These are phyloP conservation scores for Pythium periplocum DNA, from an alignment of 352 stramenopile species.

Conservation along the genomic window DNA sequence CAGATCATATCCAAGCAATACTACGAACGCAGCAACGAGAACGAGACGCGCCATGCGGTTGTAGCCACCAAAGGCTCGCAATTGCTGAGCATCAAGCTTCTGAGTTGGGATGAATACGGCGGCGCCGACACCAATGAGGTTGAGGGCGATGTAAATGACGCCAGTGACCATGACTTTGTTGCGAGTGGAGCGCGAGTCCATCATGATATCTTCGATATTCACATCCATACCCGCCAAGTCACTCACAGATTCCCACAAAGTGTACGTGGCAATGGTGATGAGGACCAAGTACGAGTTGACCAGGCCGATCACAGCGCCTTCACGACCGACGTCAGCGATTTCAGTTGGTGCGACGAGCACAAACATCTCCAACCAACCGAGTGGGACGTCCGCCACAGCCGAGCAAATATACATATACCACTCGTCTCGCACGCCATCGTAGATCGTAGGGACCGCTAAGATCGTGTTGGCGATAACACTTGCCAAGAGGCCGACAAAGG, in stretches of 20 bases:
- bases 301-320: constrained; percentile 18
- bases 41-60: constrained; percentile 1
- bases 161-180: constrained; percentile 3
- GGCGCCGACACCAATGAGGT: constrained; percentile 7
- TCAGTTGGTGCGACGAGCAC: constrained; percentile 11
- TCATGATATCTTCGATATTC: constrained; percentile 2
- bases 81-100: constrained; percentile 29
- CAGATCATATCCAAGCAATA: too few relatives aligned
- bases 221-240: constrained; percentile 5
- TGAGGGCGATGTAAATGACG: constrained; percentile 5
- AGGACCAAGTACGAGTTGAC: constrained; percentile 13
- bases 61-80: constrained; percentile 62
- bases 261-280: constrained; percentile 7
- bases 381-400: constrained; percentile 6
- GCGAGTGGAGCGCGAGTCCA: constrained; percentile 4
- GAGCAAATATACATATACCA: constrained; percentile 9
- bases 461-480: constrained; percentile 4
- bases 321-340: constrained; percentile 15
- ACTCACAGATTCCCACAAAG: constrained; percentile 12
- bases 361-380: constrained; percentile 11
- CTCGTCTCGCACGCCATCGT: not conserved
- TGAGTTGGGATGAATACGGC: constrained; percentile 14
- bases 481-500: constrained; percentile 5
- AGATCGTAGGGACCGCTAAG: constrained; percentile 1
- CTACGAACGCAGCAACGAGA: not conserved